Evolutionary conservation across 192 early-diverging fungal genomes (phyloP).

Genomic region (Pilaira anomala): DNA sequence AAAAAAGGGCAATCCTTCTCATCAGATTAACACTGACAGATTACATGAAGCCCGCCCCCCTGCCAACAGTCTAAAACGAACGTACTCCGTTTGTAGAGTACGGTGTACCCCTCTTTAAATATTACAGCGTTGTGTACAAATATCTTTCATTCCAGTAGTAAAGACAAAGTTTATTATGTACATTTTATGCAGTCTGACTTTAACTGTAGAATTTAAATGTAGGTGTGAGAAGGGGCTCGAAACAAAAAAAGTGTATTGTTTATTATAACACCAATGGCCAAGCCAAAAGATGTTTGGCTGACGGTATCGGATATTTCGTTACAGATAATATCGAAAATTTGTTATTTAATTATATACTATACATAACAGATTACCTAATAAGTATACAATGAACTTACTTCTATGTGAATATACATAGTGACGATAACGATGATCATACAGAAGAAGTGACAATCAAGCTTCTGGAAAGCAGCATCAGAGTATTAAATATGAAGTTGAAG

Average conservation of each 20-base stretch:
- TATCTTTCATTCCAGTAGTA: background rate
- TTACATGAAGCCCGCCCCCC: background rate
- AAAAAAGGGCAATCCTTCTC: background rate
- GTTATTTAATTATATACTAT: background rate
- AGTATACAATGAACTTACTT: background rate
- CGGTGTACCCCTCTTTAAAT: background rate
- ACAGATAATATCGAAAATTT: background rate
- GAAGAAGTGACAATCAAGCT: background rate
- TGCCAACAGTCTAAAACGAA: background rate
- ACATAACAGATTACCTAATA: background rate
- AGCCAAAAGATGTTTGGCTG: background rate
- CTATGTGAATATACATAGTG: slow-evolving; percentile 1
- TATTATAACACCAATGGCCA: background rate
- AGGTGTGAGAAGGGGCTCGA: background rate
- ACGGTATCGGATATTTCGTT: background rate
- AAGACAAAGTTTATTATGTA: slow-evolving; percentile 1
- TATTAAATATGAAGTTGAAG: background rate
- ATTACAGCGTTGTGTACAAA: background rate
- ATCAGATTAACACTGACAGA: background rate
- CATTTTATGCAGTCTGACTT: background rate
- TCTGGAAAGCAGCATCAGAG: background rate
- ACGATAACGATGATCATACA: background rate
- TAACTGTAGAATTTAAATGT: background rate
- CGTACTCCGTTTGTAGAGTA: background rate
- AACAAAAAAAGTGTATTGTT: background rate